Evolutionary conservation across 257 asterid species (phyloP).

Genomic region (Striga asiatica): DNA sequence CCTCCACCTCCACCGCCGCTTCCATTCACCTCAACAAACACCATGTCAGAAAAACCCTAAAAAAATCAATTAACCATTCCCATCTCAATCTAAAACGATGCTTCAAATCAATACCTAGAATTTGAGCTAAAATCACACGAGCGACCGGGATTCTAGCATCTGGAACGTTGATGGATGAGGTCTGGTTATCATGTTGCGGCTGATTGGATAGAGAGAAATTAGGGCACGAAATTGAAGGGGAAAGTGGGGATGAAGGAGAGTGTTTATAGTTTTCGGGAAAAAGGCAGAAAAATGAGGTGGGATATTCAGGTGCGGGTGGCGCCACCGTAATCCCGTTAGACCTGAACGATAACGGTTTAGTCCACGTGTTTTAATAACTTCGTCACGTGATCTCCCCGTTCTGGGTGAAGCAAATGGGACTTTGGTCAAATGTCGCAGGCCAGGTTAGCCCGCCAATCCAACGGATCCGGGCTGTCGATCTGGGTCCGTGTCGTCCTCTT

Average conservation of each 20-base stretch:
- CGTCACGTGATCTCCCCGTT: too few species aligned
- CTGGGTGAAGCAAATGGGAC: too few species aligned
- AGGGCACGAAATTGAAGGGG: slow-evolving; percentile 40
- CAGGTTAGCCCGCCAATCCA: too few species aligned
- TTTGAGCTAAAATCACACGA: slow-evolving; percentile 21
- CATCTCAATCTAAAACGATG: slow-evolving; percentile 11
- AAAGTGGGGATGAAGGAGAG: neutral
- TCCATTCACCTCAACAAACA: slow-evolving; percentile 32
- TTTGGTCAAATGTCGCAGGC: too few species aligned
- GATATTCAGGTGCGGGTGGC: slow-evolving; percentile 28
- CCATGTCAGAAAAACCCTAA: slow-evolving; percentile 25
- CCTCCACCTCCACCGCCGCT: slow-evolving; percentile 31
- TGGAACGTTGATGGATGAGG: slow-evolving; percentile 11
- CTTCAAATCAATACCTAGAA: slow-evolving; percentile 14
- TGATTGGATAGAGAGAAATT: slow-evolving; percentile 20
- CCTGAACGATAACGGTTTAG: neutral
- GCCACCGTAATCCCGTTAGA: slow-evolving; percentile 15
- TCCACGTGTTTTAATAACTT: slow-evolving; percentile 3
- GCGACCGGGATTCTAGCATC: slow-evolving; percentile 1
- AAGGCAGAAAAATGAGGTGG: slow-evolving; percentile 16
- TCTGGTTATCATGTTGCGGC: slow-evolving; percentile 31
- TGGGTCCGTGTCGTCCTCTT: too few species aligned
- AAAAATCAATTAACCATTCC: slow-evolving; percentile 10
- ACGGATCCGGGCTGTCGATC: too few species aligned
- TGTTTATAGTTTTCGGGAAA: slow-evolving; percentile 49